phyloP scores from a whole-genome alignment of 495 filamentous ascomycete species.

The Chaetomium cochliodes region DNA sequence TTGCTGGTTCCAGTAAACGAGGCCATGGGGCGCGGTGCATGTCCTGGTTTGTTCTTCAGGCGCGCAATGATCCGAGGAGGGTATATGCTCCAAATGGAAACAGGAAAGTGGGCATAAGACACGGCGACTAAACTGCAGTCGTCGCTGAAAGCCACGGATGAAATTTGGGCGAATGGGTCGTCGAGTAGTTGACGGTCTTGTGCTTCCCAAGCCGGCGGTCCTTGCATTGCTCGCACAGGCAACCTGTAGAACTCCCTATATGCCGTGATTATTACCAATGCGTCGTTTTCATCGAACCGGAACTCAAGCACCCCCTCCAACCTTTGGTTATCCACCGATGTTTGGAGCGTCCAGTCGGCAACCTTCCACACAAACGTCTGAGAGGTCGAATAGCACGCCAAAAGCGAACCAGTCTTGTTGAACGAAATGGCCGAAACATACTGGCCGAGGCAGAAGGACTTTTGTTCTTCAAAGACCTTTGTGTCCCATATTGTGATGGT shows the following conservation, averaged over 20 bases:
- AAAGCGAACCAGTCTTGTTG: slow-evolving; percentile 10
- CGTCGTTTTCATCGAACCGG: slow-evolving; percentile 6
- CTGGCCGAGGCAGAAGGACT: not conserved
- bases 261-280: slow-evolving; percentile 9
- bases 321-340: slow-evolving; percentile 4
- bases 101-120: slow-evolving; percentile 2
- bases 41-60: not conserved
- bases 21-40: not conserved
- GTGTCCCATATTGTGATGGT: slow-evolving; percentile 15
- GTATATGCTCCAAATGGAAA: slow-evolving; percentile 12
- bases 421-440: slow-evolving; percentile 4
- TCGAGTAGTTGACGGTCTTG: not conserved
- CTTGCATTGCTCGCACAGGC: not conserved
- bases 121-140: slow-evolving; percentile 17
- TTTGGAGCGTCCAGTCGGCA: slow-evolving; percentile 8
- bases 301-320: not conserved
- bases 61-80: slow-evolving; percentile 6
- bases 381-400: slow-evolving; percentile 9
- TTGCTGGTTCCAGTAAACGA: not conserved
- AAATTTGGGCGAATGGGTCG: not conserved
- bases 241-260: not conserved
- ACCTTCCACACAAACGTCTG: slow-evolving; percentile 16
- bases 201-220: not conserved
- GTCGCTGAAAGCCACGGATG: slow-evolving; percentile 11
- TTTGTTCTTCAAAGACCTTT: not conserved